phyloP scores from a whole-genome alignment of 2,329 filamentous ascomycete species.

The Elsinoe ampelina region DNA sequence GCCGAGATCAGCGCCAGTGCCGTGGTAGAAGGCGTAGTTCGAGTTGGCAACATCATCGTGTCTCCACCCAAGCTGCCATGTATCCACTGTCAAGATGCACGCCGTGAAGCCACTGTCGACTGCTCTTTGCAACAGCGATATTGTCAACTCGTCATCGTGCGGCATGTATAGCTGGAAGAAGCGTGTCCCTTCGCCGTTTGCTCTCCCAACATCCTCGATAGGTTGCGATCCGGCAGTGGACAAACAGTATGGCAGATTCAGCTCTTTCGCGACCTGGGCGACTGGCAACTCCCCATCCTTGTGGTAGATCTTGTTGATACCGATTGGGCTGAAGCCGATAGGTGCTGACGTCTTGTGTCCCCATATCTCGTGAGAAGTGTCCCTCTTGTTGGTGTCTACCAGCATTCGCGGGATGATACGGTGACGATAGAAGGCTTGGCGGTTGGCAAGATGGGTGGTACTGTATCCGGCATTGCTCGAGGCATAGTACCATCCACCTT shows the following conservation, averaged over 20 bases:
- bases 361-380: constrained; percentile 50
- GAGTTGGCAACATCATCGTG: constrained; percentile 47
- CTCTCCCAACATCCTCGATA: constrained; percentile 50
- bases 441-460: constrained; percentile 47
- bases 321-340: constrained; percentile 56
- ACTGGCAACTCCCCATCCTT: constrained; percentile 49
- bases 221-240: constrained; percentile 47
- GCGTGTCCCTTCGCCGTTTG: constrained; percentile 44
- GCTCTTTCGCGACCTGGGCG: constrained; percentile 49
- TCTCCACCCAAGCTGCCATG: constrained; percentile 55
- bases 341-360: constrained; percentile 51
- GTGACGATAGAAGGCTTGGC: constrained; percentile 56
- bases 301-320: constrained; percentile 59
- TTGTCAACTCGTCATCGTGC: constrained; percentile 51
- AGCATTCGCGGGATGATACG: constrained; percentile 54
- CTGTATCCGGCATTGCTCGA: constrained; percentile 49
- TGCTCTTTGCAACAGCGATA: constrained; percentile 48
- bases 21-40: constrained; percentile 57
- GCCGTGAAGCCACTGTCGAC: constrained; percentile 47
- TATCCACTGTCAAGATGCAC: constrained; percentile 53
- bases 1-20: constrained; percentile 49
- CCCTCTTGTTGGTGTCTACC: constrained; percentile 50
- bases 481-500: constrained; percentile 51
- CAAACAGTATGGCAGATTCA: constrained; percentile 51
- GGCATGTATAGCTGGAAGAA: constrained; percentile 59